Conservation (phyloP, 2,329 filamentous ascomycete species). For the Pestalotiopsis sp. region DNA sequence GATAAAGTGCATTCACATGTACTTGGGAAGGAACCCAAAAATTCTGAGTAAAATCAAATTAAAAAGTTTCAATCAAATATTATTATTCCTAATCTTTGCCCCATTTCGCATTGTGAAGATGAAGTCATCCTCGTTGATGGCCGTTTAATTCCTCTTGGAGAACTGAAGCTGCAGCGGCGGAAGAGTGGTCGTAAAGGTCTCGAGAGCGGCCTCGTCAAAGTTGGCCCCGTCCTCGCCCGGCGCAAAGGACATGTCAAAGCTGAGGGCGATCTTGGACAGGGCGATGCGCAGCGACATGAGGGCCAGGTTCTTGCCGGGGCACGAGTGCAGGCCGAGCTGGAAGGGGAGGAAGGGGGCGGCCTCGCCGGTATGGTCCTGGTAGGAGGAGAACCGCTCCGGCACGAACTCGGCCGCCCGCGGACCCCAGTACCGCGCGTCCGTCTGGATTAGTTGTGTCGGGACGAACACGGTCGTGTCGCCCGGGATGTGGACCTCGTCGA, state of each 20-base stretch:
- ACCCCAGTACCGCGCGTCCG: constrained; percentile 20
- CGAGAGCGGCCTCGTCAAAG: background rate
- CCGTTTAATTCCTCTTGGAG: background rate
- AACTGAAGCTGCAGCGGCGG: background rate
- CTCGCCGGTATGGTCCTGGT: constrained; percentile 8
- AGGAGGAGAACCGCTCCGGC: constrained; percentile 19
- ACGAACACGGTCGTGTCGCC: constrained; percentile 12
- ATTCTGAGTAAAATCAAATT: no score
- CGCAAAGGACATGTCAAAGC: constrained; percentile 11
- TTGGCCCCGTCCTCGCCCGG: background rate
- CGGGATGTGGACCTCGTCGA: constrained; percentile 9
- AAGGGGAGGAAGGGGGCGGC: constrained; percentile 21
- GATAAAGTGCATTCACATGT: no score
- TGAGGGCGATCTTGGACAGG: constrained; percentile 16
- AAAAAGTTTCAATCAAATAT: no score
- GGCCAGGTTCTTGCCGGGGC: constrained; percentile 18
- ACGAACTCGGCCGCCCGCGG: constrained; percentile 14
- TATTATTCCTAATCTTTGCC: no score
- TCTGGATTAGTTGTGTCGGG: constrained; percentile 15
- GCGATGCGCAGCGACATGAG: constrained; percentile 20
- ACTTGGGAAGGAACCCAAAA: no score
- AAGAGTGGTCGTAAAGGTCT: background rate
- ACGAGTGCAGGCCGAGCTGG: constrained; percentile 17
- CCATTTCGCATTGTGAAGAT: no score
- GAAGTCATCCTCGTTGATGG: no score